Base-by-base conservation (phyloP, 2,329 filamentous ascomycete species). In the Alternaria arborescens region DNA sequence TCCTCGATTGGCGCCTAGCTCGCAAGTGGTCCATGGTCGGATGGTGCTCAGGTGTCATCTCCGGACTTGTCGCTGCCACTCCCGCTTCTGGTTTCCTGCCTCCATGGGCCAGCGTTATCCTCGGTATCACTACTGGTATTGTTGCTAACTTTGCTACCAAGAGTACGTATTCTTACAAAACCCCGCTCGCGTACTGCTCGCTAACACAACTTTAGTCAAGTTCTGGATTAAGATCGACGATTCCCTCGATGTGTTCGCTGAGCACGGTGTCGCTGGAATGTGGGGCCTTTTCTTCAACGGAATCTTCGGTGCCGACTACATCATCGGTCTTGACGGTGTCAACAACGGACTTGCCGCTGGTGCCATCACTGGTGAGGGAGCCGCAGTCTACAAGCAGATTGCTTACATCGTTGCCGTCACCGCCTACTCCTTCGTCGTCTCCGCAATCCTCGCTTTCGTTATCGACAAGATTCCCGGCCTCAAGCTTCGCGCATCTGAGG, bases 21-120 rank as follows among this genome's bases (percentile, higher is more conserved):
- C 89, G 89, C 81, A 97, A 97, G 84, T 97, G 94, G 93, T 97
- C 88, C 65, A 93, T 94, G 81, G 91, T 97, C 71, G 93, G 93
- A 46, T 94, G 94, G 91, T 95, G 93, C 84, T 95, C 92, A 40
- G 94, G 94, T 63, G 89, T 89, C 68, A 94, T 97, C 75, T 90
- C 91, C 28, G 92, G 92, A 53, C 88, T 97, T 22, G 93, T 97
- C 36, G 92, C 92, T 67, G 95, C 95, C 55, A 95, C 93, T 8
- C 91, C 92, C 6, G 91, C 90, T 3, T 91, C 93, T 14, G 92
- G 93, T 72, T 94, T 89, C 81, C 88, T 97, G 83, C 82, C 86
- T 24, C 86, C 87, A 3, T 89, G 87, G 87, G 87, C 84, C 3
- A 87, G 85, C 60, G 85, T 89, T 54, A 77, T 86, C 50, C 82